Evolutionary conservation across 1,139 yeast species (phyloP).

Genomic region (Yamadazyma sp.): DNA sequence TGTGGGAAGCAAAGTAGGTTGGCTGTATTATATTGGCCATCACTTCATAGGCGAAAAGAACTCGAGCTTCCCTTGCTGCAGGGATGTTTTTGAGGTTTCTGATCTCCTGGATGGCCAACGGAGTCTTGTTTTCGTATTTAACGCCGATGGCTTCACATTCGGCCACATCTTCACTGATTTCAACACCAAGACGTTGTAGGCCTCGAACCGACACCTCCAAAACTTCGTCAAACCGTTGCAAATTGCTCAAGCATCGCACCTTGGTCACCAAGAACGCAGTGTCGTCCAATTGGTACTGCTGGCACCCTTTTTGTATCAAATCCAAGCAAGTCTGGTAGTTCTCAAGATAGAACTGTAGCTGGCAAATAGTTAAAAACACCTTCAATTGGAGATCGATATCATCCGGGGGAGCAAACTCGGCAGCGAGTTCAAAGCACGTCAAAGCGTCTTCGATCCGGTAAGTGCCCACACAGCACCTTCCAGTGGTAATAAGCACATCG

Average conservation of each 20-base stretch:
- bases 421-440: slow-evolving; percentile 30
- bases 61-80: slow-evolving; percentile 26
- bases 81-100: slow-evolving; percentile 29
- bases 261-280: slow-evolving; percentile 36
- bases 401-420: slow-evolving; percentile 21
- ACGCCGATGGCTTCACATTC: slow-evolving; percentile 24
- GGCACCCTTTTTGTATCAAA: slow-evolving; percentile 25
- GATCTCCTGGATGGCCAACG: slow-evolving; percentile 45
- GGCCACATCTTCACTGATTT: slow-evolving; percentile 22
- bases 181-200: slow-evolving; percentile 30
- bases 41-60: slow-evolving; percentile 41
- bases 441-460: slow-evolving; percentile 34
- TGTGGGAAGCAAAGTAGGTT: slow-evolving; percentile 27
- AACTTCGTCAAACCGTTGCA: slow-evolving; percentile 34
- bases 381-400: slow-evolving; percentile 23
- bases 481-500: slow-evolving; percentile 36
- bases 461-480: slow-evolving; percentile 35
- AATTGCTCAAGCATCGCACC: slow-evolving; percentile 40
- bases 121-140: slow-evolving; percentile 31
- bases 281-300: slow-evolving; percentile 24
- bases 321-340: slow-evolving; percentile 29
- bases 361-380: slow-evolving; percentile 33
- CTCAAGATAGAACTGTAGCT: slow-evolving; percentile 27
- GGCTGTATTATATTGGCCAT: slow-evolving; percentile 41
- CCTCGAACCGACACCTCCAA: slow-evolving; percentile 36